Evolutionary conservation across 768 basidiomycete species (phyloP).

Genomic region (Rhodocollybia butyracea): DNA sequence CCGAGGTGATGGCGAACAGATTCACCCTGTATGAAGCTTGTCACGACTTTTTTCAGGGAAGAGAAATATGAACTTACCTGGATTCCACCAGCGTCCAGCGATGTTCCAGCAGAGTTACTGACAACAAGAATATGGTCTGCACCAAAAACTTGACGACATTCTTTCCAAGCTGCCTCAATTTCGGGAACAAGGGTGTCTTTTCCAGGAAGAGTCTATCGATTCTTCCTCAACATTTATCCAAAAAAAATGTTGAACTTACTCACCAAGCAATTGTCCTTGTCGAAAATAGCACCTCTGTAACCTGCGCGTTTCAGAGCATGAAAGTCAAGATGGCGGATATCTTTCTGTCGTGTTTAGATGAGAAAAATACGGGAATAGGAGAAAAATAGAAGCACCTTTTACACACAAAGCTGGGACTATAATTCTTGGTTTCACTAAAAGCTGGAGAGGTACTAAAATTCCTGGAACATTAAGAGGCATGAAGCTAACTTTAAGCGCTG

Average conservation of each 20-base stretch:
- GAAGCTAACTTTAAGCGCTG: too few relatives aligned
- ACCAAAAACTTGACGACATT: slow-evolving; percentile 71
- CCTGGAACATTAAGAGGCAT: slow-evolving; percentile 81
- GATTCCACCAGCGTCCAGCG: slow-evolving; percentile 69
- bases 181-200: slow-evolving; percentile 75
- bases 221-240: background rate
- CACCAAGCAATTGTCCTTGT: slow-evolving; percentile 97
- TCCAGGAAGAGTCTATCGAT: slow-evolving; percentile 71
- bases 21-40: slow-evolving; percentile 61
- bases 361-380: background rate
- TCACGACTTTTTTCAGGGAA: background rate
- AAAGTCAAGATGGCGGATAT: slow-evolving; percentile 86
- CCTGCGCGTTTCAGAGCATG: slow-evolving; percentile 65
- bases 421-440: slow-evolving; percentile 63
- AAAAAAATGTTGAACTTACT: slow-evolving; percentile 23
- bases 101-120: slow-evolving; percentile 91
- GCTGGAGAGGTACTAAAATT: slow-evolving; percentile 66
- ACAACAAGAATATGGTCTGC: slow-evolving; percentile 82
- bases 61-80: slow-evolving; percentile 52
- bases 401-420: slow-evolving; percentile 63
- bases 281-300: slow-evolving; percentile 88
- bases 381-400: slow-evolving; percentile 47
- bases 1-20: slow-evolving; percentile 74
- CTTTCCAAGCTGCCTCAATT: slow-evolving; percentile 73
- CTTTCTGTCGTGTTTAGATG: slow-evolving; percentile 46